Conservation (phyloP, 768 basidiomycete genomes). For the Lactarius trivialis region DNA sequence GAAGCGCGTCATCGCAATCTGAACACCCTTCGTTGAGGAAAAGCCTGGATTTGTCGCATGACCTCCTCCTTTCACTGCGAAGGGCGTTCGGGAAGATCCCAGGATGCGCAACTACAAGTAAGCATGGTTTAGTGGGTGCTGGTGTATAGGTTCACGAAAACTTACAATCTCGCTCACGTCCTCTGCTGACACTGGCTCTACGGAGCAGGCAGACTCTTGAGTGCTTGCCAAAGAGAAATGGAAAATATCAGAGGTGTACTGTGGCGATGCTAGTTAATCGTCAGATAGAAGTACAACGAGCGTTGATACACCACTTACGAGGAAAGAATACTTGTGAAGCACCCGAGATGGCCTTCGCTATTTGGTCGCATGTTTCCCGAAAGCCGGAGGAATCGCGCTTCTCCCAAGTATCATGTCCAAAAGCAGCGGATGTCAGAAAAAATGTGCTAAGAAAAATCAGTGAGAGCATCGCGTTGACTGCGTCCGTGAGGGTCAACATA, state of each 20-base stretch:
- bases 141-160: neutral
- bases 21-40: slow-evolving; percentile 27
- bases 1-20: slow-evolving; percentile 26
- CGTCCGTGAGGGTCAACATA: neutral
- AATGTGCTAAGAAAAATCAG: neutral
- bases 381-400: neutral
- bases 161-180: slow-evolving; percentile 22
- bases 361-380: neutral
- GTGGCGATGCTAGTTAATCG: neutral
- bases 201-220: slow-evolving; percentile 19
- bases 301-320: neutral
- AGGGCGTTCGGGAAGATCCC: slow-evolving; percentile 10
- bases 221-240: slow-evolving; percentile 18
- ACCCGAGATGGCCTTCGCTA: neutral
- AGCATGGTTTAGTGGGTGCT: neutral
- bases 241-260: slow-evolving; percentile 12
- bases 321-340: slow-evolving; percentile 1
- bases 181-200: slow-evolving; percentile 22
- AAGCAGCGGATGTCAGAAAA: neutral
- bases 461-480: neutral
- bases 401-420: too few relatives aligned
- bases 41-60: slow-evolving; percentile 25
- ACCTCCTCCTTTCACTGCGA: slow-evolving; percentile 27
- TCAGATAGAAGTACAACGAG: neutral
- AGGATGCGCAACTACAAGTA: slow-evolving; percentile 8